Percentiles rank a stretch among this genome's conserved stretches.
These are phyloP conservation scores for Scenedesmus sp. DNA, from an alignment of 163 green algal genomes.

Conservation along the genomic window DNA sequence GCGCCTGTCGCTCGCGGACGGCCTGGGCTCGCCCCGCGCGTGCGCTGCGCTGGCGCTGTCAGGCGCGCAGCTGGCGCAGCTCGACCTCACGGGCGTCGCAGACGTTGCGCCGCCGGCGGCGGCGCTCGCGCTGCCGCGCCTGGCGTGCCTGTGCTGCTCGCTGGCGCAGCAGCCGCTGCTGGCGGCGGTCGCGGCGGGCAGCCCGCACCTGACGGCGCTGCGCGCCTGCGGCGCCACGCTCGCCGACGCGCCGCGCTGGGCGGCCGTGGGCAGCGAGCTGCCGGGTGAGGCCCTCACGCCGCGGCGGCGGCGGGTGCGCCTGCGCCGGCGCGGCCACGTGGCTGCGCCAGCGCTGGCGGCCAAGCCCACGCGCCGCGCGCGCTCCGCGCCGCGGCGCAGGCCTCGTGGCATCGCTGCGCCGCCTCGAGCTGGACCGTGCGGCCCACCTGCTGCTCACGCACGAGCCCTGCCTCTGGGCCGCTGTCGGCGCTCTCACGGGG, in stretches of 20 bases:
- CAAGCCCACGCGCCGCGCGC: background rate
- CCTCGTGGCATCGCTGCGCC: background rate
- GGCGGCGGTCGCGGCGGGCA: background rate
- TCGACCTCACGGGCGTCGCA: background rate
- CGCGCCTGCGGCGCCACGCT: no score
- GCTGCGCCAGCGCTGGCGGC: background rate
- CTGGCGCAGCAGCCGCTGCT: constrained; percentile 1
- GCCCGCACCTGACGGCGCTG: background rate
- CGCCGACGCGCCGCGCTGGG: no score
- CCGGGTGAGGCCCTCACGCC: no score
- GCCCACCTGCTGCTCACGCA: constrained; percentile 10
- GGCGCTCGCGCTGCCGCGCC: background rate
- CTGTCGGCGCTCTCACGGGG: background rate
- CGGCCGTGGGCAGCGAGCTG: no score
- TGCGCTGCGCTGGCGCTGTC: background rate
- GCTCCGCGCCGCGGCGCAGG: no score
- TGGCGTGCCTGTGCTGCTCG: background rate
- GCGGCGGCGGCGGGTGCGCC: background rate
- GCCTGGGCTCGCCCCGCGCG: no score
- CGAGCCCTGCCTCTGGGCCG: background rate
- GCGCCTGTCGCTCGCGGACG: no score
- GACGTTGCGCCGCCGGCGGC: background rate
- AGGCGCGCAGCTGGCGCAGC: background rate
- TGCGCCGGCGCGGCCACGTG: background rate
- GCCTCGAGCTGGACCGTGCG: background rate